These are phyloP conservation scores for Ophiocordyceps camponoti-rufipedis DNA, from an alignment of 2,329 filamentous ascomycete genomes.

Conservation along the genomic window DNA sequence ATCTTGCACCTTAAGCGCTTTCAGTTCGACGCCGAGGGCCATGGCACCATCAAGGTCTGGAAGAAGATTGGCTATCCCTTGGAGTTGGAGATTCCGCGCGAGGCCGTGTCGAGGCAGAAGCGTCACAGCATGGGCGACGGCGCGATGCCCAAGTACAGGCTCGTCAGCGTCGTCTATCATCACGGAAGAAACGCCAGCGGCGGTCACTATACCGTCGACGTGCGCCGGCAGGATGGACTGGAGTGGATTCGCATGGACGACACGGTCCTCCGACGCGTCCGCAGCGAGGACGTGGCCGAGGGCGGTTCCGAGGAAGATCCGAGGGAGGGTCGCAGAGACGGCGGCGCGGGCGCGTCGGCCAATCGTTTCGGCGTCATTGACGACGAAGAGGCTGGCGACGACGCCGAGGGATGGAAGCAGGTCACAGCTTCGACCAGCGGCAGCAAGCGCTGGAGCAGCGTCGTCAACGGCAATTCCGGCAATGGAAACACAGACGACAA, in stretches of 20 bases:
- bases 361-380: constrained; percentile 62
- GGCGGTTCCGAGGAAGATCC: constrained; percentile 62
- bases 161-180: constrained; percentile 88
- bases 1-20: constrained; percentile 95
- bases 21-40: constrained; percentile 71
- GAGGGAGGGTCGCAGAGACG: constrained; percentile 29
- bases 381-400: constrained; percentile 48
- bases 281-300: constrained; percentile 76
- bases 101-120: constrained; percentile 65
- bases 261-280: constrained; percentile 70
- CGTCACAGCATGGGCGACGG: constrained; percentile 42
- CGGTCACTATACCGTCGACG: constrained; percentile 96
- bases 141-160: constrained; percentile 64
- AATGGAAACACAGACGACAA: constrained; percentile 38
- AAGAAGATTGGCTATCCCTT: constrained; percentile 94
- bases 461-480: constrained; percentile 42
- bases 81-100: constrained; percentile 81
- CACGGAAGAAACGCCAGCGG: constrained; percentile 93
- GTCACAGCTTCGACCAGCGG: constrained; percentile 42
- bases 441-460: constrained; percentile 52
- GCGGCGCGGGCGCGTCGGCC: constrained; percentile 21
- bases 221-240: constrained; percentile 78
- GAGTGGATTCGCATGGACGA: constrained; percentile 97
- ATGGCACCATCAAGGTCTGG: constrained; percentile 89
- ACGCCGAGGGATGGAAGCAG: constrained; percentile 61